Conservation (phyloP, 768 basidiomycete species). For the Termitomyces sp. region DNA sequence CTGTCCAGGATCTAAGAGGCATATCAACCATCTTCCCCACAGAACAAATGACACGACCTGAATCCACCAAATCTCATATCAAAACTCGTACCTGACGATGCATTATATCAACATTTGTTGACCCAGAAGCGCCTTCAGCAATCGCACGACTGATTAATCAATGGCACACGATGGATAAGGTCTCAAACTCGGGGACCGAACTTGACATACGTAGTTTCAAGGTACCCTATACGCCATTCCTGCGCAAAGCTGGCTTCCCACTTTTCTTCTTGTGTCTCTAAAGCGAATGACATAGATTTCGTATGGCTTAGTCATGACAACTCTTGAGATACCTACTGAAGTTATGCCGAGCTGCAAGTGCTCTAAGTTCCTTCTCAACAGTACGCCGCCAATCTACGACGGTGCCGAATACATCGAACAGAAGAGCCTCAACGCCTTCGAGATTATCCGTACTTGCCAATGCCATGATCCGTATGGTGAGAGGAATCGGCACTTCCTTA, state of each 20-base stretch:
- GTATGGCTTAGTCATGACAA: background rate
- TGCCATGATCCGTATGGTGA: background rate
- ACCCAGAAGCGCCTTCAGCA: constrained; percentile 38
- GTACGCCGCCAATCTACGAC: constrained; percentile 40
- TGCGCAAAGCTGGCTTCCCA: constrained; percentile 42
- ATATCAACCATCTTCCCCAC: background rate
- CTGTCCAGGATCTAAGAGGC: constrained; percentile 45
- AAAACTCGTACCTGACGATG: constrained; percentile 41
- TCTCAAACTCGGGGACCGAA: background rate
- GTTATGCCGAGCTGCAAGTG: constrained; percentile 14
- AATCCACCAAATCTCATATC: background rate
- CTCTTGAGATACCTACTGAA: background rate
- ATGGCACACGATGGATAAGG: background rate
- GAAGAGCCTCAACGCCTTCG: constrained; percentile 30
- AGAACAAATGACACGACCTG: background rate
- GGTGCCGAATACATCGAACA: constrained; percentile 49
- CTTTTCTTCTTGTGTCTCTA: constrained; percentile 19
- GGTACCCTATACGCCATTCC: constrained; percentile 54
- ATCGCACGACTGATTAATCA: constrained; percentile 29
- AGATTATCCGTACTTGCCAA: constrained; percentile 1
- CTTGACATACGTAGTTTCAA: constrained; percentile 35
- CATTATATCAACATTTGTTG: constrained; percentile 46
- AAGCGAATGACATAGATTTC: background rate
- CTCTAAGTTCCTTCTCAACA: constrained; percentile 25
- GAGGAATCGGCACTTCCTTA: background rate